Percentiles rank a stretch among this genome's conserved stretches.
These are phyloP conservation scores for Carnegiea gigantea DNA, from an alignment of 179 eudicot species.

Conservation along the genomic window DNA sequence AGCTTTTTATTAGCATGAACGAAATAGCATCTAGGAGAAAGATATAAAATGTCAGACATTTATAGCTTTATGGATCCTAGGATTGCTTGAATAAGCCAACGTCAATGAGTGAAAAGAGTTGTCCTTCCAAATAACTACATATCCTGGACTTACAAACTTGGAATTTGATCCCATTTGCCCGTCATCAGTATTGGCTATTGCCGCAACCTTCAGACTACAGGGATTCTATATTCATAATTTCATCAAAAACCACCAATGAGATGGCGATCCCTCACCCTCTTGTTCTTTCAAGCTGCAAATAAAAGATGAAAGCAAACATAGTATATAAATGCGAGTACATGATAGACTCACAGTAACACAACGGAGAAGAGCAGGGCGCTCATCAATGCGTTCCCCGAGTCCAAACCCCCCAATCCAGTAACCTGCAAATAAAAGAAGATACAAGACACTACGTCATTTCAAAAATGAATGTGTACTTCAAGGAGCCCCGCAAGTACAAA, in stretches of 20 bases:
- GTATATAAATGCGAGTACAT: background rate
- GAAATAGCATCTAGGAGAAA: no score
- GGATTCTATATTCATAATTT: background rate
- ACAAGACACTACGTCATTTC: no score
- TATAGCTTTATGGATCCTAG: background rate
- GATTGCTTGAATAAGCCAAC: background rate
- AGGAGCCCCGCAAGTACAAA: background rate
- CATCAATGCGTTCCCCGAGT: slow-evolving; percentile 69
- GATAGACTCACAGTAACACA: slow-evolving; percentile 50
- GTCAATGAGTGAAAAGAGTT: no score
- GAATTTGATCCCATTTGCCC: background rate
- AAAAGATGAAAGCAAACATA: background rate
- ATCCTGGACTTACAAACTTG: background rate
- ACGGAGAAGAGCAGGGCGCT: slow-evolving; percentile 56
- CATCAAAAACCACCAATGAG: no score
- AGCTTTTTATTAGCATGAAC: background rate
- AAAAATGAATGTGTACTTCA: background rate
- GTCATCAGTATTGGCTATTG: background rate
- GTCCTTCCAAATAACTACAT: background rate
- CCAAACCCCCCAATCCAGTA: slow-evolving; percentile 87
- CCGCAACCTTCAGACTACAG: background rate
- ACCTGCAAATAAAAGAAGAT: slow-evolving; percentile 37
- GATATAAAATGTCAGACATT: background rate
- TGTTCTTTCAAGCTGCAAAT: background rate
- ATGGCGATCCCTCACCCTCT: no score